These are phyloP conservation scores for Proliferodiscus dingleyae DNA, from an alignment of 2,329 filamentous ascomycete genomes.

Conservation along the genomic window DNA sequence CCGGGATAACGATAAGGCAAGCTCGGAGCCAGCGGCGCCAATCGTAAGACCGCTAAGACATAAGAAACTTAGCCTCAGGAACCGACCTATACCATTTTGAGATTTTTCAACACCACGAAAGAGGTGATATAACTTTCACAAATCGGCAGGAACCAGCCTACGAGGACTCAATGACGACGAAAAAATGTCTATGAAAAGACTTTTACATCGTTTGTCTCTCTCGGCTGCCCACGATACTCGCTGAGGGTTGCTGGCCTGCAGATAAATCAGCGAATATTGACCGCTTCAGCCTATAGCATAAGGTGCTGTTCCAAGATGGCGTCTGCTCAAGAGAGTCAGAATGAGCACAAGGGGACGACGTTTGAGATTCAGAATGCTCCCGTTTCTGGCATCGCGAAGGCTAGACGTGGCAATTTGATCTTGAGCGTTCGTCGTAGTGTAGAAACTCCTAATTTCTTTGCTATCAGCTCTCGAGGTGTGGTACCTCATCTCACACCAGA, in stretches of 20 bases:
- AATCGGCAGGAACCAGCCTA: not conserved
- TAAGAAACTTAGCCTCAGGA: slow-evolving; percentile 2
- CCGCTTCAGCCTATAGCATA: not conserved
- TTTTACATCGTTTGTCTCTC: not conserved
- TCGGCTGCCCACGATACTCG: slow-evolving; percentile 12
- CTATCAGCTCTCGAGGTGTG: slow-evolving; percentile 74
- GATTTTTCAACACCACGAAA: slow-evolving; percentile 4
- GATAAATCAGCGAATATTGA: slow-evolving; percentile 17
- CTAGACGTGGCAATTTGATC: slow-evolving; percentile 40
- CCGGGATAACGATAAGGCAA: not conserved
- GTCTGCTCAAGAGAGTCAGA: slow-evolving; percentile 5
- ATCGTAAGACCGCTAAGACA: not conserved
- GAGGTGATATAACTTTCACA: not conserved
- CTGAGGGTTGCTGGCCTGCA: slow-evolving; percentile 26
- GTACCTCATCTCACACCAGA: slow-evolving; percentile 89
- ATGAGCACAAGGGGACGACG: slow-evolving; percentile 9
- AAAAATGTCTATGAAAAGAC: slow-evolving; percentile 11
- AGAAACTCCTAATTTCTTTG: slow-evolving; percentile 78
- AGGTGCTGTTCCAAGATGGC: slow-evolving; percentile 5
- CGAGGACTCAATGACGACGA: not conserved
- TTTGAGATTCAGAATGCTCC: slow-evolving; percentile 23
- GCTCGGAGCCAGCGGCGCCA: not conserved
- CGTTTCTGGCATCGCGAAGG: slow-evolving; percentile 13
- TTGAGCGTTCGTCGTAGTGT: slow-evolving; percentile 60
- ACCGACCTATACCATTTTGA: slow-evolving; percentile 10